A percentile compares a stretch with the other conserved stretches of the same genome.
These are phyloP conservation scores for Candida boidinii DNA, from an alignment of 805 yeast genomes.

Conservation along the genomic window DNA sequence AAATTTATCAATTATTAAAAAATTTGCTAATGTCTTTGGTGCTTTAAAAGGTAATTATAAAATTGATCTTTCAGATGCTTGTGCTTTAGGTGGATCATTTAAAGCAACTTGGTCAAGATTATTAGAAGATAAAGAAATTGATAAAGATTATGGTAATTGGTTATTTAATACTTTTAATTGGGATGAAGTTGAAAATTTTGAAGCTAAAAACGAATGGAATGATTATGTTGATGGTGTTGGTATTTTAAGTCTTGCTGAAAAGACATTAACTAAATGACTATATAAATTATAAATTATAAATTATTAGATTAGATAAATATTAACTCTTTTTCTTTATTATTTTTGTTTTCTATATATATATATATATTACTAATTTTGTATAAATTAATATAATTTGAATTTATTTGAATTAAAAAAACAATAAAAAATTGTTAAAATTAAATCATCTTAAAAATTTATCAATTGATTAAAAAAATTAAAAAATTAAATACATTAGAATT, in stretches of 20 bases:
- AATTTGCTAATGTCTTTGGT: constrained; percentile 65
- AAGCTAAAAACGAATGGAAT: constrained; percentile 35
- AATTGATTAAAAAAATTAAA: too few species aligned
- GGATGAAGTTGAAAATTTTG: constrained; percentile 34
- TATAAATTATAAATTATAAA: too few species aligned
- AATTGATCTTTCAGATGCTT: constrained; percentile 77
- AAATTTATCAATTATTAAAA: constrained; percentile 57
- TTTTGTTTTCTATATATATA: too few species aligned
- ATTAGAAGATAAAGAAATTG: constrained; percentile 21
- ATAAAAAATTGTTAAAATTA: too few species aligned
- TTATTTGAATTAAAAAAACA: too few species aligned
- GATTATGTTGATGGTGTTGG: constrained; percentile 46
- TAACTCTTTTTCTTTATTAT: too few species aligned
- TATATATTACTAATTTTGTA: too few species aligned
- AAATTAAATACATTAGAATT: too few species aligned
- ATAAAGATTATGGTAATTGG: constrained; percentile 33
- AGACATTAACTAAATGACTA: constrained; percentile 12
- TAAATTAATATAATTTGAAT: too few species aligned
- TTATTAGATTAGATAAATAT: too few species aligned
- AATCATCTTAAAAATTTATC: too few species aligned
- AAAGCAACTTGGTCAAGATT: constrained; percentile 68
- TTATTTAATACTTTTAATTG: constrained; percentile 38
- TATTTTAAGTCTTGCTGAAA: constrained; percentile 38
- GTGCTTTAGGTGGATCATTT: constrained; percentile 88
- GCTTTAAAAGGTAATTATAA: constrained; percentile 56